Percentiles rank a stretch among this genome's conserved stretches.
Evolutionary conservation across 2,329 filamentous ascomycete species (phyloP).

Genomic region (Parastagonospora nodorum): DNA sequence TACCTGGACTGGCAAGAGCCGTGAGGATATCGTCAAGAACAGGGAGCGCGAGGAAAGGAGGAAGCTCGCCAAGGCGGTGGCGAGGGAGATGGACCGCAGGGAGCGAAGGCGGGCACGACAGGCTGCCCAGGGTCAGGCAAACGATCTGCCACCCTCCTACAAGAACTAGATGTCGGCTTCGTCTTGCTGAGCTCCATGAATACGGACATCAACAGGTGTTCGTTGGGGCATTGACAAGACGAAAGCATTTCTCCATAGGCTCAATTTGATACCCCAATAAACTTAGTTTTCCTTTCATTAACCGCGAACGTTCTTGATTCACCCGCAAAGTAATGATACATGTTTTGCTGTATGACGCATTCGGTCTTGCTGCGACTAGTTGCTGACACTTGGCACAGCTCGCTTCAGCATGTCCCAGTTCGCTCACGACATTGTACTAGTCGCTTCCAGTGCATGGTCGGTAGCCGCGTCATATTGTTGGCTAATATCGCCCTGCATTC

Average conservation of each 20-base stretch:
- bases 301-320: no score
- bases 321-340: no score
- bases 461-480: no score
- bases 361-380: no score
- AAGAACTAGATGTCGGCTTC: slow-evolving; percentile 16
- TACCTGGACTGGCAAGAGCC: slow-evolving; percentile 35
- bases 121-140: slow-evolving; percentile 22
- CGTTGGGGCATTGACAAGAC: background rate
- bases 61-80: slow-evolving; percentile 39
- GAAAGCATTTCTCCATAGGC: background rate
- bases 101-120: slow-evolving; percentile 31
- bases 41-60: slow-evolving; percentile 38
- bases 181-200: background rate
- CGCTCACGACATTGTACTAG: no score
- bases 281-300: no score
- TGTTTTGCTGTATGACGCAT: no score
- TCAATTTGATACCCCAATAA: no score
- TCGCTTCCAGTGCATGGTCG: no score
- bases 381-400: no score
- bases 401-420: no score
- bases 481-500: no score
- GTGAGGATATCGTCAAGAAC: slow-evolving; percentile 30
- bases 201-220: background rate
- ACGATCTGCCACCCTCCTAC: slow-evolving; percentile 30
- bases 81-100: slow-evolving; percentile 32